Base-by-base conservation (phyloP, 2,329 filamentous ascomycete species). In the Arthrobotrys entomopaga region DNA sequence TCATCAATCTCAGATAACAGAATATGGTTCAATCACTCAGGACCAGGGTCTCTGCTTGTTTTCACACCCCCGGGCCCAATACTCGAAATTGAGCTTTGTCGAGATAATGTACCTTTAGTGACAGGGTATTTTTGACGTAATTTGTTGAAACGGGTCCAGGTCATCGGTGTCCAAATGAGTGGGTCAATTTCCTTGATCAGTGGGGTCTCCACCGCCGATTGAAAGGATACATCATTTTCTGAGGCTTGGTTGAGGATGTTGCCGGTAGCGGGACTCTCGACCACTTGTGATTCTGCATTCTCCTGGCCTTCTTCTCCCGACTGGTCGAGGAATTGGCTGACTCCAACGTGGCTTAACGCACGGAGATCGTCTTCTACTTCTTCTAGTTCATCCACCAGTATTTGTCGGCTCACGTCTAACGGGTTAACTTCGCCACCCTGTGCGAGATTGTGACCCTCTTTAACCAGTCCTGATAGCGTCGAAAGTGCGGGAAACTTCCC, bases 61-160 rank as follows among this genome's bases (percentile, higher is more conserved):
- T 24, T 59, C 13, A 7, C 5, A 26, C 22, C 20, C 2, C 34
- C n/a, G 13, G 26, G 26, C 3, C 52, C 53, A 8, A 57, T 57
- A 15, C 53, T 57, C 3, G 53, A 57, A 3, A 57, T 24, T 22
- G 53, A 57, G 42, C 53, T 57, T 20, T 57, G 53, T 19, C 53
- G n/a, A 6, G 53, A 57, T 16, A 57, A 11, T 20, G 15, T 16
- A 20, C n/a, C 46, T 16, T 13, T 15, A 11, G n/a, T 29, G 11
- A 15, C 20, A 15, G 24, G 16, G 5, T 8, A n/a, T 29, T 54
- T 38, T 19, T 54, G 13, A 19, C 26, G 24, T 6, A 40, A 15
- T 20, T 16, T 54, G 5, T 54, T 38, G 52, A 54, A 19, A 2
- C 26, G 52, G n/a, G 38, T 54, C 34, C 16, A 54, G 10, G 26